Percentiles rank a stretch among this genome's conserved stretches.
Conservation (phyloP, 2,329 filamentous ascomycete species). For the Metarhizium album region DNA sequence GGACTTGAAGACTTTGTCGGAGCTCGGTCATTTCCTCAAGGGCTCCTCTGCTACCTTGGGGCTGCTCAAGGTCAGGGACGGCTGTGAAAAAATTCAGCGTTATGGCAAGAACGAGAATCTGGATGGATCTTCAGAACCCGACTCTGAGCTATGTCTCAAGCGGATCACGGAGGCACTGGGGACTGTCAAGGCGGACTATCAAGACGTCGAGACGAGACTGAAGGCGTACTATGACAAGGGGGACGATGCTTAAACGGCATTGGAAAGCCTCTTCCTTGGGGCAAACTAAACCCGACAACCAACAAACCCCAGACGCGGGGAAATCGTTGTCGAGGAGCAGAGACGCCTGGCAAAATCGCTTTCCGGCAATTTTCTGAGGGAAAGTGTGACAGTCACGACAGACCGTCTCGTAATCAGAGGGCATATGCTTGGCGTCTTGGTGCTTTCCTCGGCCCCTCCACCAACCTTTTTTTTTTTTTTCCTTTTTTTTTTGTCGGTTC, state of each 20-base stretch:
- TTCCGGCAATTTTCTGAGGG: background rate
- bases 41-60: conserved; percentile 93
- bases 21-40: conserved; percentile 91
- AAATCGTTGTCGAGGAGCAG: background rate
- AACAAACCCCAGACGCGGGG: background rate
- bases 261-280: background rate
- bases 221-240: conserved; percentile 48
- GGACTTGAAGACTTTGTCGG: conserved; percentile 65
- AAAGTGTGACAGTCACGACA: conserved; percentile 1
- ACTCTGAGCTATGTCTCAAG: conserved; percentile 57
- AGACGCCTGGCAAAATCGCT: background rate
- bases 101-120: conserved; percentile 76
- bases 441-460: no score
- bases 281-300: background rate
- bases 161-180: conserved; percentile 60
- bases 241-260: conserved; percentile 10
- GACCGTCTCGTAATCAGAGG: background rate
- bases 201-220: conserved; percentile 60
- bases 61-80: conserved; percentile 80
- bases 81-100: conserved; percentile 94
- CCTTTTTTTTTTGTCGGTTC: background rate
- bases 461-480: background rate
- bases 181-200: conserved; percentile 66
- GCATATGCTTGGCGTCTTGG: background rate
- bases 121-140: conserved; percentile 55